Base-by-base conservation (phyloP, 345 rosid genomes). In the Raphanus raphanistrum region DNA sequence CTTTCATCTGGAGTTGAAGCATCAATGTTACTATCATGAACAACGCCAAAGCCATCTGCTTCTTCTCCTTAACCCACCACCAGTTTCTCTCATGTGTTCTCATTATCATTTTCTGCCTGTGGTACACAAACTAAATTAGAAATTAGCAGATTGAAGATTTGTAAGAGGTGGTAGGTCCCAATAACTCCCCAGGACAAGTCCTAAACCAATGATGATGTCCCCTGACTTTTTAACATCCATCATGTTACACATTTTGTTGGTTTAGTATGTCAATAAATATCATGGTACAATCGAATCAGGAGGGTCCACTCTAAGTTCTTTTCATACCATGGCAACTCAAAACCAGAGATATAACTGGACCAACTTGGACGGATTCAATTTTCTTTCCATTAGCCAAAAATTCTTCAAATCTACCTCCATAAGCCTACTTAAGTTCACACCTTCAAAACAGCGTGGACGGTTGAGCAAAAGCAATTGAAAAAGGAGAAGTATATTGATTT, bases 41-140 rank as follows among this genome's bases (percentile, higher is more conserved):
- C 52, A 71, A 26, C 66, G 57, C 54, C 12, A 57, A 35, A 57
- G 64, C 54, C 54, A 57, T 58, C 54, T 17, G 29, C 12, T 55
- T 15, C 13, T 54, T 9, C 36, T 8, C 15, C 5, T 71, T 71
- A 8, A 38, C 27, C 55, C 55, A 36, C 57, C 74, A 26, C 75
- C 55, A 71, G 5, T 12, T 13, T 59, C 75, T 71, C 38, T 59
- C 66, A 32, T 71, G n/a, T 38, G 2, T 4, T 71, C 3, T 59
- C 75, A 71, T 71, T 26, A 31, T 59, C 21, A 0, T 13, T 48
- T n/a, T 52, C 4, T 52, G 29, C 36, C 65, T 60, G 17, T 60
- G 2, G 8, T 61, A 5, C 15, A 61, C 9, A 61, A 6, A 13
- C 11, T 61, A 16, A 29, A 29, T 61, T 6, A 61, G 35, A 61